phyloP scores from a whole-genome alignment of 1,139 yeast species.

The Debaryomycetaceae sp. region DNA sequence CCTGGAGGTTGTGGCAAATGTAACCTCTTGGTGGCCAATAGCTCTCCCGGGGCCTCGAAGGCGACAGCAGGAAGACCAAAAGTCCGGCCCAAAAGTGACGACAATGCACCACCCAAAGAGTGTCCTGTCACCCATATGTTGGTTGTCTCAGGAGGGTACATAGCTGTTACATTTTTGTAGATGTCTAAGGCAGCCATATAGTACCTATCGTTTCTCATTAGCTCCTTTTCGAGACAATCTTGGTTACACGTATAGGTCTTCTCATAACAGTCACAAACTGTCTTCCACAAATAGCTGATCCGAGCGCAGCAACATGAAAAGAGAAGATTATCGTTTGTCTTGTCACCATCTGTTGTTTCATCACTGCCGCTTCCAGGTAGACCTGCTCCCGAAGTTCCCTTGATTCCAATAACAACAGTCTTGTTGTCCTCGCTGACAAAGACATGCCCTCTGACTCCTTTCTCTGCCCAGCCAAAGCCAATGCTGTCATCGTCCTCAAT shows the following conservation, averaged over 20 bases:
- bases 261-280: conserved; percentile 92
- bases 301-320: conserved; percentile 98
- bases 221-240: conserved; percentile 75
- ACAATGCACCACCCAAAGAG: conserved; percentile 88
- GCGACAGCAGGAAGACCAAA: conserved; percentile 88
- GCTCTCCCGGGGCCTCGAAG: conserved; percentile 92
- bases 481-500: conserved; percentile 30
- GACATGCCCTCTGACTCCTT: conserved; percentile 87
- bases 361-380: conserved; percentile 70
- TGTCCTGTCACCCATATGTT: conserved; percentile 94
- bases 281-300: conserved; percentile 85
- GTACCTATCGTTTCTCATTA: conserved; percentile 72
- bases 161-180: conserved; percentile 62
- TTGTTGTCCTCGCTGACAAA: conserved; percentile 65
- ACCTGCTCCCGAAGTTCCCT: conserved; percentile 92
- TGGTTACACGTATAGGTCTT: conserved; percentile 87
- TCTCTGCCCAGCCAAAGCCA: conserved; percentile 81
- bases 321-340: conserved; percentile 78
- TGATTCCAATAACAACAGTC: conserved; percentile 75
- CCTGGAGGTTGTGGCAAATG: conserved; percentile 96
- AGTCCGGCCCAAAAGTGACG: conserved; percentile 80
- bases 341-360: conserved; percentile 78
- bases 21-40: conserved; percentile 73
- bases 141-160: conserved; percentile 62
- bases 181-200: conserved; percentile 78